These are phyloP conservation scores for Sporothrix brasiliensis DNA, from an alignment of 2,329 filamentous ascomycete genomes.

Conservation along the genomic window DNA sequence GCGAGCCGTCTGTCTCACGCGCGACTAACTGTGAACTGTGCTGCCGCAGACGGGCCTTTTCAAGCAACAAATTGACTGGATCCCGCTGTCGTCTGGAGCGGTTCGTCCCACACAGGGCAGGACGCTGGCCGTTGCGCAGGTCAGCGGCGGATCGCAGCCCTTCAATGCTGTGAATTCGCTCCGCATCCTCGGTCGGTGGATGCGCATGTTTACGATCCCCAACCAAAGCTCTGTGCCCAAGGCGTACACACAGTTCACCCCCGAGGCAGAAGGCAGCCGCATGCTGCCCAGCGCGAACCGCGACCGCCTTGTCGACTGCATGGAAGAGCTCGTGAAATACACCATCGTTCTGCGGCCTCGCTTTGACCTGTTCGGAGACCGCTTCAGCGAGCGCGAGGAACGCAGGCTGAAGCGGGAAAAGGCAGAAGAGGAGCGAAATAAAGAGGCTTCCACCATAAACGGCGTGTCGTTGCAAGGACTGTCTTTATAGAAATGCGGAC, in stretches of 20 bases:
- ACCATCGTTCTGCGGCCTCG: conserved; percentile 66
- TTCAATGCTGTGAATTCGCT: conserved; percentile 70
- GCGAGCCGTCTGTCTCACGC: too few relatives aligned
- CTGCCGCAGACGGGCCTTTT: conserved; percentile 60
- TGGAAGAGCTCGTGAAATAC: conserved; percentile 72
- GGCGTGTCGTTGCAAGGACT: too few relatives aligned
- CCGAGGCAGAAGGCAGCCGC: conserved; percentile 46
- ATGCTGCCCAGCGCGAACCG: conserved; percentile 60
- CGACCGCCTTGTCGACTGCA: conserved; percentile 65
- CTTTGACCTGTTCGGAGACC: conserved; percentile 62
- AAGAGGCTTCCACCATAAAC: too few relatives aligned
- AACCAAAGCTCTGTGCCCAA: conserved; percentile 67
- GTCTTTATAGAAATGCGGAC: too few relatives aligned
- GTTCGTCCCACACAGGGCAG: conserved; percentile 68
- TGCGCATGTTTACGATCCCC: conserved; percentile 69
- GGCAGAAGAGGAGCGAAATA: too few relatives aligned
- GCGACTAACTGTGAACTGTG: too few relatives aligned
- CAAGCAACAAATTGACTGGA: conserved; percentile 73
- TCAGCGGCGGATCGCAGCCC: conserved; percentile 65
- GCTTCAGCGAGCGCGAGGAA: conserved; percentile 63
- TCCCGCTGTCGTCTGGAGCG: conserved; percentile 62
- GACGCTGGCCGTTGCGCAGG: conserved; percentile 64
- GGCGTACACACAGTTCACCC: conserved; percentile 57
- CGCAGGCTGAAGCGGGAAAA: not conserved
- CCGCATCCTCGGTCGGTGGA: conserved; percentile 68